phyloP scores from a whole-genome alignment of 2,329 filamentous ascomycete genomes.

The Periconia sp. region DNA sequence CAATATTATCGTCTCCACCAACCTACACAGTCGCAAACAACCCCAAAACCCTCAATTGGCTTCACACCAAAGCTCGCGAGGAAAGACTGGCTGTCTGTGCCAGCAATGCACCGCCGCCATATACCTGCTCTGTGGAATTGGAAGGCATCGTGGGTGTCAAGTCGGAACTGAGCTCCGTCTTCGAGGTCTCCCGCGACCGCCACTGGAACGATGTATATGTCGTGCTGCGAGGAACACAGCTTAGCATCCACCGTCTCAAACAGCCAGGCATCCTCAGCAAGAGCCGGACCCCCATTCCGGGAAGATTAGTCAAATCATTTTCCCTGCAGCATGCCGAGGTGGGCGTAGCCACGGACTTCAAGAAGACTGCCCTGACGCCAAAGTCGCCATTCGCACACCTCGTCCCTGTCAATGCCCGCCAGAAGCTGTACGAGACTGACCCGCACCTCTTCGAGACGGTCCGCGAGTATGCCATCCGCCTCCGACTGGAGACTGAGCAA shows the following conservation, averaged over 20 bases:
- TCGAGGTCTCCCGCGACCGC: conserved; percentile 66
- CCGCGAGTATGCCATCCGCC: conserved; percentile 68
- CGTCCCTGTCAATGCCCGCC: conserved; percentile 47
- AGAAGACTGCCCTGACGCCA: conserved; percentile 59
- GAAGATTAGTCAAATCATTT: conserved; percentile 69
- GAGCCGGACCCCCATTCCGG: conserved; percentile 60
- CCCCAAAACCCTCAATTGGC: conserved; percentile 21
- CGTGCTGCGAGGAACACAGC: conserved; percentile 70
- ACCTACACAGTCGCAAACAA: conserved; percentile 38
- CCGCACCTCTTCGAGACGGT: conserved; percentile 54
- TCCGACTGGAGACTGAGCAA: conserved; percentile 76
- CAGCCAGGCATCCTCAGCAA: conserved; percentile 54
- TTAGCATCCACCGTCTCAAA: conserved; percentile 70
- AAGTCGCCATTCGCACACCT: conserved; percentile 54
- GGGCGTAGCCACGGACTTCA: conserved; percentile 74
- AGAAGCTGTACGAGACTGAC: conserved; percentile 52
- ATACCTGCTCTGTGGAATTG: conserved; percentile 44
- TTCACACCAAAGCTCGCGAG: conserved; percentile 27
- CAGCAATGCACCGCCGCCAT: conserved; percentile 36
- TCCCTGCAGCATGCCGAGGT: conserved; percentile 77
- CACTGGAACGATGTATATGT: conserved; percentile 70
- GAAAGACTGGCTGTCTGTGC: conserved; percentile 22
- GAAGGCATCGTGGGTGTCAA: conserved; percentile 58
- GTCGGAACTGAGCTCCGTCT: conserved; percentile 70
- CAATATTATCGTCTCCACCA: conserved; percentile 35